Percentiles rank a stretch among this genome's conserved stretches.
phyloP scores from a whole-genome alignment of 352 stramenopile genomes.

The Elongisporangium undulatum region DNA sequence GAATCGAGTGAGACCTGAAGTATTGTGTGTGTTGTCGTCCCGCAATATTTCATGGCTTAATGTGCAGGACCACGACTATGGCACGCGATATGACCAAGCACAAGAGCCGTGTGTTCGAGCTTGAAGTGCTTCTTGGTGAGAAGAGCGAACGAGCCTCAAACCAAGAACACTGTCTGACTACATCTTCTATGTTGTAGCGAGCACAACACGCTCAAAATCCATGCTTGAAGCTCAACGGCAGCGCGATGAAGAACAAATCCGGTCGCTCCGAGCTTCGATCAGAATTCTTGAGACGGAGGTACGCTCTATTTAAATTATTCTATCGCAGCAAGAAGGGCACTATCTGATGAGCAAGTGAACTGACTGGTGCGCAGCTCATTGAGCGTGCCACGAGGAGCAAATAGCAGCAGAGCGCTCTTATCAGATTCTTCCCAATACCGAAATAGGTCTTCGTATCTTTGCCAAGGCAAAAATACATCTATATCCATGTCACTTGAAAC shows the following conservation, averaged over 20 bases:
- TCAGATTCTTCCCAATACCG: neutral
- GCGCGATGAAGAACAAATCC: conserved; percentile 19
- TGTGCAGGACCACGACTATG: conserved; percentile 4
- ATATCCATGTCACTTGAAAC: neutral
- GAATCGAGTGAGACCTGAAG: conserved; percentile 12
- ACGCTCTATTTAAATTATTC: neutral
- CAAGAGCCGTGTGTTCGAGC: conserved; percentile 8
- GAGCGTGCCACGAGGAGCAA: neutral
- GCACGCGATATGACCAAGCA: conserved; percentile 2
- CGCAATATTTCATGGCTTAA: neutral
- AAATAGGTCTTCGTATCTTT: neutral
- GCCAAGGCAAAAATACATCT: neutral
- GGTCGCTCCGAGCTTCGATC: conserved; percentile 19
- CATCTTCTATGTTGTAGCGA: conserved; percentile 1
- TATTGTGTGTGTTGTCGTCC: neutral
- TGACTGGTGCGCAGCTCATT: neutral
- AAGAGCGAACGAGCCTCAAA: neutral
- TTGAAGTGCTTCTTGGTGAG: conserved; percentile 15
- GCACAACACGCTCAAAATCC: neutral
- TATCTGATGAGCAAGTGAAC: neutral
- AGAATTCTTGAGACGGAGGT: conserved; percentile 21
- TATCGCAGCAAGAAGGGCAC: neutral
- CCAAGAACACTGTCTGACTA: neutral
- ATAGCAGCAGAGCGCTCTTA: neutral
- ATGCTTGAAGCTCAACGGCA: conserved; percentile 4